phyloP scores from a whole-genome alignment of 2,329 filamentous ascomycete species.

The Sclerotinia glacialis region DNA sequence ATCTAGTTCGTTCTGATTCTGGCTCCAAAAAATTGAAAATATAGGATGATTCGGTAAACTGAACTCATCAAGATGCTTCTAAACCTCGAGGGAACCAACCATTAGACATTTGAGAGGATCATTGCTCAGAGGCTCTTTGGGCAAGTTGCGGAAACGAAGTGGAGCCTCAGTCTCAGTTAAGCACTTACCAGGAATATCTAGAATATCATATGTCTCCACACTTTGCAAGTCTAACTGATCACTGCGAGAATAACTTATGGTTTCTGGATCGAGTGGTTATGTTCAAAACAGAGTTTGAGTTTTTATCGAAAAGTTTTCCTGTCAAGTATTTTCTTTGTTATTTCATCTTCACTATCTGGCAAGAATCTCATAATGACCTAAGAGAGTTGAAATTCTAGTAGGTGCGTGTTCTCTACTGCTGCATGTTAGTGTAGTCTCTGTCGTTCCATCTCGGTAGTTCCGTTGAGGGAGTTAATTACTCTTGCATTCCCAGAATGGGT shows the following conservation, averaged over 20 bases:
- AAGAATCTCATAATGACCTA: too few relatives aligned
- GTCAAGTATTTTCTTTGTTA: too few relatives aligned
- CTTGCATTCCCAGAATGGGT: too few relatives aligned
- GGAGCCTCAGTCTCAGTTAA: not conserved
- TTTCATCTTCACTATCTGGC: too few relatives aligned
- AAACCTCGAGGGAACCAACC: not conserved
- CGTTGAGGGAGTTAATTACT: too few relatives aligned
- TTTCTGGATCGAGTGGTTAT: not conserved
- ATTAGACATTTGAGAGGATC: not conserved
- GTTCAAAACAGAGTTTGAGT: too few relatives aligned
- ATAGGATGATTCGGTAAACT: not conserved
- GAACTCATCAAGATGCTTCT: too few relatives aligned
- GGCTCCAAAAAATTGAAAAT: not conserved
- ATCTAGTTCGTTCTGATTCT: not conserved
- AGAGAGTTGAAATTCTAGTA: too few relatives aligned
- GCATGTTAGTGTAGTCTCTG: too few relatives aligned
- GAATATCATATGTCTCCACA: not conserved
- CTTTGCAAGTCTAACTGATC: not conserved
- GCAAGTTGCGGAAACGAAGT: not conserved
- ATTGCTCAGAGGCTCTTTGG: not conserved
- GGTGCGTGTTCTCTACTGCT: too few relatives aligned
- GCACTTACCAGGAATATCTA: not conserved
- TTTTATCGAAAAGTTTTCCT: too few relatives aligned
- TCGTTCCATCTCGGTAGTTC: too few relatives aligned
- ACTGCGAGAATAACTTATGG: not conserved